A percentile compares a stretch with the other conserved stretches of the same genome.
Evolutionary conservation across 78 protist species (phyloP).

Genomic region (Isochrysis galbana): DNA sequence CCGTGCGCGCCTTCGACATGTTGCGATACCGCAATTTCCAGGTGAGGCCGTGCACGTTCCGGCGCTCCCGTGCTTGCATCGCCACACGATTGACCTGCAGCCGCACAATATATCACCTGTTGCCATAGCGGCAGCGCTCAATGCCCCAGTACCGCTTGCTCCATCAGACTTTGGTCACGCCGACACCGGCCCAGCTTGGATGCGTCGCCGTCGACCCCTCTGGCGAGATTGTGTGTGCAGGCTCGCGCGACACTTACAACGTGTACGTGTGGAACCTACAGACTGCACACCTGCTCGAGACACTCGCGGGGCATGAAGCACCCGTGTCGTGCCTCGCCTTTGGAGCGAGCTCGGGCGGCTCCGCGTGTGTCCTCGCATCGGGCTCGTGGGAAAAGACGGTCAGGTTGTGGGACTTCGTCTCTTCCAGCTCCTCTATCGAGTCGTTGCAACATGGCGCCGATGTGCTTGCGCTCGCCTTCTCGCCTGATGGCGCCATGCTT

Average conservation of each 20-base stretch:
- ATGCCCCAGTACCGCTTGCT: too few species aligned
- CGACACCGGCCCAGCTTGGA: slow-evolving; percentile 57
- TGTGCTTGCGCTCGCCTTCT: slow-evolving; percentile 55
- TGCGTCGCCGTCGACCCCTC: slow-evolving; percentile 83
- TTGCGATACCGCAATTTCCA: slow-evolving; percentile 86
- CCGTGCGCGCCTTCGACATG: slow-evolving; percentile 88
- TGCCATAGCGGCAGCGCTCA: too few species aligned
- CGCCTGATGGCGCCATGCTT: slow-evolving; percentile 79
- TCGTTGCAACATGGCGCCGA: slow-evolving; percentile 27
- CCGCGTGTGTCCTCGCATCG: slow-evolving; percentile 61
- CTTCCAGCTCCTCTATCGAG: background rate
- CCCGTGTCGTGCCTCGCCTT: slow-evolving; percentile 69
- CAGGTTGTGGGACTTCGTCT: slow-evolving; percentile 82
- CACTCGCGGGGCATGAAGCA: slow-evolving; percentile 75
- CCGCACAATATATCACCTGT: too few species aligned
- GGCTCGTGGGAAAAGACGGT: slow-evolving; percentile 85
- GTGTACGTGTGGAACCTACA: slow-evolving; percentile 84
- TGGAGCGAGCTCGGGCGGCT: slow-evolving; percentile 41
- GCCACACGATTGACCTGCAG: too few species aligned
- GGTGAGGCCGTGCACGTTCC: too few species aligned
- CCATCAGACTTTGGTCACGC: slow-evolving; percentile 31
- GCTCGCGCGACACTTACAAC: slow-evolving; percentile 65
- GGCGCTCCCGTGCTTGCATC: too few species aligned
- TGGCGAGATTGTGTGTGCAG: slow-evolving; percentile 88
- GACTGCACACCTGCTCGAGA: slow-evolving; percentile 90